Evolutionary conservation across 1,284 basidiomycete species (phyloP), one percentile per base, ranked within the genome.

Genomic region (Wallemia hederae): DNA sequence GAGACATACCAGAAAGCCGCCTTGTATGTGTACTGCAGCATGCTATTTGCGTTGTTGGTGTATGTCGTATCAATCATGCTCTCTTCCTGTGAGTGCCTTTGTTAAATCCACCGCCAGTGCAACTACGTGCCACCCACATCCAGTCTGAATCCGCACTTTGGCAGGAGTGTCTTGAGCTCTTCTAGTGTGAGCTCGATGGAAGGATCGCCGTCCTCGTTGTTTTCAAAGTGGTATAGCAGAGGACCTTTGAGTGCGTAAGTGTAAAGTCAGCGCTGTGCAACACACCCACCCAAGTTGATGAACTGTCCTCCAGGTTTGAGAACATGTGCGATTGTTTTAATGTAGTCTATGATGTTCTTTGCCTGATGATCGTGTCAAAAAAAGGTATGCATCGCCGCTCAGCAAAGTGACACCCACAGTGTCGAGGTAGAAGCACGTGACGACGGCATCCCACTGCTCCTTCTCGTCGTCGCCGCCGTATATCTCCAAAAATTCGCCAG

Each of bases 341-440:
- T 76, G 66, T 91, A 94, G 65, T 85, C 84, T n/a, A 91, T 78
- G 34, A 94, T 79, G 67, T 91, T 91, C 66, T 89, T 85, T 0
- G 89, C 85, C 85, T 88, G 65, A 26, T 24, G 14, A 24, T 60
- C 33, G 61, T 60, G 62, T 31, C 58, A 22, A 27, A 60, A 49
- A 26, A 62, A 22, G 60, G 55, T 29, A 55, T 31, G 22, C 27
- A 28, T 59, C 61, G 28, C 60, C 60, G 25, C 19, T 2, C 15
- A 28, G 14, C 24, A 26, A 34, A 24, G 24, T 5, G 24, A 27
- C 55, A 69, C 77, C 65, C 63, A 83, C 87, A 3, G 91, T 97
- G 68, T 98, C 92, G 64, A 98, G 84, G 73, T 98, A 98, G 76
- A 96, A 98, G 70, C 89, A 97, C 0, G 92, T 98, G 63, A 94